Conservation (phyloP, 2,329 filamentous ascomycete genomes). For the Xylaria hypoxylon region DNA sequence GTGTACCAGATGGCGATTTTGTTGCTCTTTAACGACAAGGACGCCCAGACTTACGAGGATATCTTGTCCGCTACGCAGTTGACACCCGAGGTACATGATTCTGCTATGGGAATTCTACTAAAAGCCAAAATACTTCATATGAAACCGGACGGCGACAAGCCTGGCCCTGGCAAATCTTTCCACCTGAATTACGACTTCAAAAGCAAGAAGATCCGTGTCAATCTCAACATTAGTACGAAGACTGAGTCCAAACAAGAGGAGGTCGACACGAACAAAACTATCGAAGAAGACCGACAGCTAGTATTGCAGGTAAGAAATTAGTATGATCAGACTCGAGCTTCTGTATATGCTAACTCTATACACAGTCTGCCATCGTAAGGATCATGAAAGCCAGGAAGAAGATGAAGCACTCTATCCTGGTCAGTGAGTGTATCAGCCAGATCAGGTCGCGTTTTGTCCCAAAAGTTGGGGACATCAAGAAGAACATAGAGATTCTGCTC, state of each 20-base stretch:
- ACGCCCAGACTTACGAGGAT: conserved; percentile 86
- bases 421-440: conserved; percentile 95
- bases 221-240: conserved; percentile 94
- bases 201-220: conserved; percentile 97
- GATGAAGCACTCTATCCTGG: conserved; percentile 96
- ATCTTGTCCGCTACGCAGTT: conserved; percentile 85
- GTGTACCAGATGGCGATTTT: conserved; percentile 98
- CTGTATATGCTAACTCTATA: conserved; percentile 32
- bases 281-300: conserved; percentile 97
- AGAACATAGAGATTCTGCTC: conserved; percentile 97
- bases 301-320: conserved; percentile 84
- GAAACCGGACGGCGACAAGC: conserved; percentile 77
- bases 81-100: conserved; percentile 84
- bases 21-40: conserved; percentile 92
- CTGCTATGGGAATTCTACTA: conserved; percentile 84
- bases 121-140: conserved; percentile 91
- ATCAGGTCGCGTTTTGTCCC: conserved; percentile 94
- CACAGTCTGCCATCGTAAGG: conserved; percentile 93
- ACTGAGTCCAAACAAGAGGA: conserved; percentile 96
- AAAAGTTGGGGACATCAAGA: conserved; percentile 96
- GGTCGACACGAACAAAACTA: conserved; percentile 98
- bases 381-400: conserved; percentile 99
- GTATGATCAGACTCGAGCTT: conserved; percentile 6
- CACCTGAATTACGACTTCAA: conserved; percentile 94
- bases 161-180: conserved; percentile 82